These are phyloP conservation scores for Nitzschia sp. DNA, from an alignment of 108 stramenopile genomes.

Conservation along the genomic window DNA sequence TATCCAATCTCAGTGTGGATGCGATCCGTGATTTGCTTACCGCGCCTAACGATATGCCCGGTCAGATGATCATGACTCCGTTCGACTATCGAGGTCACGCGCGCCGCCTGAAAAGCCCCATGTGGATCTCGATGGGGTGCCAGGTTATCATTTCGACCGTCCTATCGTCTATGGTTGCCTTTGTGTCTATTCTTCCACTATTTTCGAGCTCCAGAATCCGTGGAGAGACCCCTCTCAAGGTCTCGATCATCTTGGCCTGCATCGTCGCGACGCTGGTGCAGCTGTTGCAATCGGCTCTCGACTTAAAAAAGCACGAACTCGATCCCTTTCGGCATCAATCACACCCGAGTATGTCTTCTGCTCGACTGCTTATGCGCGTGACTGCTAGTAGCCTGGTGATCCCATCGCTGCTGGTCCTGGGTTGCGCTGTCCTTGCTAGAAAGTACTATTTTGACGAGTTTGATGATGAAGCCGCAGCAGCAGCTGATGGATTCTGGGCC, in stretches of 20 bases:
- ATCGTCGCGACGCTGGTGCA: constrained; percentile 21
- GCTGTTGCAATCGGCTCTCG: constrained; percentile 18
- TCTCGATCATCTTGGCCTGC: constrained; percentile 3
- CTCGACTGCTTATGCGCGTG: neutral
- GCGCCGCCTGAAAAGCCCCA: constrained; percentile 30
- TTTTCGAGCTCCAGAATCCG: neutral
- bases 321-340: constrained; percentile 29
- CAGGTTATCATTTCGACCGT: constrained; percentile 29
- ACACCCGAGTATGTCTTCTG: neutral
- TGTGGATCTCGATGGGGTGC: neutral
- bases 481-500: neutral
- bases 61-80: neutral
- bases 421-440: neutral
- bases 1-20: neutral
- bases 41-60: neutral
- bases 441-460: neutral
- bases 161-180: constrained; percentile 12
- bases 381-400: neutral
- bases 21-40: neutral
- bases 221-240: constrained; percentile 14
- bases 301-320: constrained; percentile 39
- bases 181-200: constrained; percentile 20
- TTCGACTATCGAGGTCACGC: constrained; percentile 8
- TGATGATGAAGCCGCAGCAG: neutral
- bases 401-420: neutral